Percentiles rank a stretch among this genome's conserved stretches.
Conservation (phyloP, 192 early-diverging fungal genomes). For the Backusella tuberculispora region DNA sequence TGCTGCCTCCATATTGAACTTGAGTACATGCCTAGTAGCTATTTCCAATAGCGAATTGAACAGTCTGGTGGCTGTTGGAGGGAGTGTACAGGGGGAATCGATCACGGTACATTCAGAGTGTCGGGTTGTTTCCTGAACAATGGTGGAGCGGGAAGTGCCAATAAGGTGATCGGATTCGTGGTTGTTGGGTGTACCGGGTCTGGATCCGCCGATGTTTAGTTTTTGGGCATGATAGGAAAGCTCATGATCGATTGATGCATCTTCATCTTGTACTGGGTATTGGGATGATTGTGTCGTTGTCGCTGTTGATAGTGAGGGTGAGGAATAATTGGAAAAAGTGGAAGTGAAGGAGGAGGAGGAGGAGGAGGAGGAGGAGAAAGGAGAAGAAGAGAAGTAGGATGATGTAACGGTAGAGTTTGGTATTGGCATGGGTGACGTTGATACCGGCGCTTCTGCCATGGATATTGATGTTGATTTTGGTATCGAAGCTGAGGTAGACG, state of each 20-base stretch:
- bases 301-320: neutral
- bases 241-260: constrained; percentile 41
- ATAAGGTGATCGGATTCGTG: neutral
- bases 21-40: constrained; percentile 42
- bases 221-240: constrained; percentile 39
- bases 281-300: neutral
- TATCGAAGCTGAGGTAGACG: no score
- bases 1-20: constrained; percentile 33
- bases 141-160: constrained; percentile 7
- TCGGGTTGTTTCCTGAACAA: neutral
- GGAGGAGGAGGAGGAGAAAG: neutral
- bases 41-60: constrained; percentile 51
- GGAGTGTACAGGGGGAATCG: neutral
- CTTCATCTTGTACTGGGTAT: constrained; percentile 19
- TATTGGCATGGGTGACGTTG: no score
- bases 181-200: constrained; percentile 9
- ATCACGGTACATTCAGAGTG: neutral
- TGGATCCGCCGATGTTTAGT: constrained; percentile 30
- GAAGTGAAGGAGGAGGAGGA: neutral
- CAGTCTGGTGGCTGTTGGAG: constrained; percentile 19
- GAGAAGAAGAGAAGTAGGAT: neutral
- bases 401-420: no score
- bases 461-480: no score
- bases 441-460: no score
- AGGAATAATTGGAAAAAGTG: neutral